phyloP scores from a whole-genome alignment of 495 filamentous ascomycete species.

The Tuber aestivum region DNA sequence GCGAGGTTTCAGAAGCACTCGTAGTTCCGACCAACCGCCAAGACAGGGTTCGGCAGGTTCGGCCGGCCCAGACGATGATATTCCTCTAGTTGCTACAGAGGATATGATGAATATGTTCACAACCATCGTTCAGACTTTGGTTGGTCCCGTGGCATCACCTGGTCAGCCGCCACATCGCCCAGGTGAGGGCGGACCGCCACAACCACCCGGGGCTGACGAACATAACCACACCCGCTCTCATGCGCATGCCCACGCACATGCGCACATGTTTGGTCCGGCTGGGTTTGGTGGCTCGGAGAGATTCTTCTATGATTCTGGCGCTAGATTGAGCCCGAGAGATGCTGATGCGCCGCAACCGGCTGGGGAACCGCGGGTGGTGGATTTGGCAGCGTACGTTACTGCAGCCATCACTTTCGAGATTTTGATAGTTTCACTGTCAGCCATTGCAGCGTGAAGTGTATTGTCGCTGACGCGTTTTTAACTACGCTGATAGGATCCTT shows the following conservation, averaged over 20 bases:
- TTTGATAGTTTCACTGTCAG: background rate
- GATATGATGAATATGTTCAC: constrained; percentile 34
- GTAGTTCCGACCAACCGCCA: constrained; percentile 5
- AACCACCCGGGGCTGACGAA: constrained; percentile 8
- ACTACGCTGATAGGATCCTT: background rate
- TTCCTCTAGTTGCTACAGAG: constrained; percentile 13
- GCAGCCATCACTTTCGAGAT: background rate
- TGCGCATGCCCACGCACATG: constrained; percentile 20
- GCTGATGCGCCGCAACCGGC: constrained; percentile 33
- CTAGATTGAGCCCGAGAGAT: constrained; percentile 34
- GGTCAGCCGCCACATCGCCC: constrained; percentile 8
- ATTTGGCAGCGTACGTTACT: constrained; percentile 31
- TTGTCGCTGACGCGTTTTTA: background rate
- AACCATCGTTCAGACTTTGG: constrained; percentile 31
- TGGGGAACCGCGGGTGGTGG: constrained; percentile 16
- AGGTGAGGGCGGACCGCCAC: background rate
- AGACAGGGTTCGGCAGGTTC: constrained; percentile 6
- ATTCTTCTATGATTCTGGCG: constrained; percentile 20
- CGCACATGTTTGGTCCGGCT: constrained; percentile 23
- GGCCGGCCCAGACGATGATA: constrained; percentile 1
- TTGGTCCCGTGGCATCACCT: constrained; percentile 16
- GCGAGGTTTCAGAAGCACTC: constrained; percentile 28
- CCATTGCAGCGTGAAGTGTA: background rate
- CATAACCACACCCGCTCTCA: background rate
- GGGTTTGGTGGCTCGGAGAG: constrained; percentile 13